phyloP scores from a whole-genome alignment of 164 flowering plant genomes.

The Buxus sempervirens region DNA sequence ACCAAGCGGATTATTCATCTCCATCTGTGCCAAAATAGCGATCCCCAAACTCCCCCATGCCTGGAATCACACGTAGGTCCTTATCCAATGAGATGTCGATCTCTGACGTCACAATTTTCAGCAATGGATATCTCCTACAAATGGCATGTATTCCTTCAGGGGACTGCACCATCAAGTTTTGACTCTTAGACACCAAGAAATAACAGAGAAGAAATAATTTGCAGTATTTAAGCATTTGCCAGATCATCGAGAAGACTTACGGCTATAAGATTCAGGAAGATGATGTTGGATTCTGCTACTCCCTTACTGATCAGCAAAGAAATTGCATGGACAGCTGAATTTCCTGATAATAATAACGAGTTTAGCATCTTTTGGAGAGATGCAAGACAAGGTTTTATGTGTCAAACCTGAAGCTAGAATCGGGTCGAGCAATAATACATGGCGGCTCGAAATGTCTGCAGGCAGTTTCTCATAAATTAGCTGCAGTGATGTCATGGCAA shows the following conservation, averaged over 20 bases:
- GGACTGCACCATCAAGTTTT: constrained; percentile 41
- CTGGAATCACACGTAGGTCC: constrained; percentile 59
- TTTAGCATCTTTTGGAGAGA: constrained; percentile 4
- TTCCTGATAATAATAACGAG: constrained; percentile 42
- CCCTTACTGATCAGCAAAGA: constrained; percentile 69
- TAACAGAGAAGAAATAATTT: not conserved
- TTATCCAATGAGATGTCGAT: constrained; percentile 51
- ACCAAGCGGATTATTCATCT: too few species aligned
- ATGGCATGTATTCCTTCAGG: constrained; percentile 79
- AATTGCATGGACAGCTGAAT: constrained; percentile 73
- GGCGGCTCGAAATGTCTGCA: constrained; percentile 62
- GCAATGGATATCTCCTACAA: constrained; percentile 53
- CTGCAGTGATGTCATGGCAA: constrained; percentile 32
- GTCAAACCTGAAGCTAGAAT: constrained; percentile 77
- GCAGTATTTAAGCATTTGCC: not conserved
- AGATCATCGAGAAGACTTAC: constrained; percentile 30
- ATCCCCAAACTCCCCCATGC: constrained; percentile 87
- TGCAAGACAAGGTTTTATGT: not conserved
- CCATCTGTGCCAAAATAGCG: constrained; percentile 77
- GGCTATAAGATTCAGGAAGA: constrained; percentile 75
- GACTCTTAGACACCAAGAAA: not conserved
- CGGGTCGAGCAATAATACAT: constrained; percentile 73
- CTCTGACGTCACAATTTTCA: constrained; percentile 79
- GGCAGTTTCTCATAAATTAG: constrained; percentile 84
- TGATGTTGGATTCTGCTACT: constrained; percentile 69